Evolutionary conservation across 805 yeast species (phyloP), one percentile per base, ranked within the genome.

Genomic region (Lipomyces japonicus): DNA sequence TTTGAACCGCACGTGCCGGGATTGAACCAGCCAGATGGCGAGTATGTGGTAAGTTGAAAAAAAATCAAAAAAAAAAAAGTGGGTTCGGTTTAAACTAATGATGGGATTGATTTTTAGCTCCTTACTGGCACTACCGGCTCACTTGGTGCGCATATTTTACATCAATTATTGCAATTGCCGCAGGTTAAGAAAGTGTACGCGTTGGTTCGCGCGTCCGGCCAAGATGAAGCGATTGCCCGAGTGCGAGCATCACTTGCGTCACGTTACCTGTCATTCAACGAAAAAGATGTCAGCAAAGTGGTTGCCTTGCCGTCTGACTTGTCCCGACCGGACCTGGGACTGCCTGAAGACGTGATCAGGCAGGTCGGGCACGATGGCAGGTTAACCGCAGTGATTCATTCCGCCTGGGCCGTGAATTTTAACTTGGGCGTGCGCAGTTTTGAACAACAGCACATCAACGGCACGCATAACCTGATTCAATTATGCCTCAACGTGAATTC

Each of bases 331-430:
- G 46, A 52, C 24, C 50, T 52, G 18, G 56, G 56, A 5, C 46
- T 49, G 6, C 39, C 47, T 2, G 32, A 10, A 3, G 35, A 30
- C 4, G 46, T 44, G 9, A 32, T 23, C 16, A 18, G 31, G 5
- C 30, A 49, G 12, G 40, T 52, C 12, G 41, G 14, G 3, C 16
- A 51, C 14, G 18, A 7, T 4, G 31, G 31, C 31, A 7, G 10
- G 7, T 21, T 49, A 36, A 44, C 56, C 2, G 25, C 39, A 3
- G 50, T 52, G 7, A 49, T 52, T 23, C 56, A 52, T 32, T 34
- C 46, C 23, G 56, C 56, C 4, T 52, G 56, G 56, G 46, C 56
- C 2, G 56, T 52, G n/a, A 52, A 52, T 26, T 49, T 52, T 38
- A 49, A 49, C 39, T 30, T 45, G 22, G 48, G 47, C 16, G 42